A percentile compares a stretch with the other conserved stretches of the same genome.
phyloP scores from a whole-genome alignment of 805 yeast species.

The Wickerhamomyces tratensis region DNA sequence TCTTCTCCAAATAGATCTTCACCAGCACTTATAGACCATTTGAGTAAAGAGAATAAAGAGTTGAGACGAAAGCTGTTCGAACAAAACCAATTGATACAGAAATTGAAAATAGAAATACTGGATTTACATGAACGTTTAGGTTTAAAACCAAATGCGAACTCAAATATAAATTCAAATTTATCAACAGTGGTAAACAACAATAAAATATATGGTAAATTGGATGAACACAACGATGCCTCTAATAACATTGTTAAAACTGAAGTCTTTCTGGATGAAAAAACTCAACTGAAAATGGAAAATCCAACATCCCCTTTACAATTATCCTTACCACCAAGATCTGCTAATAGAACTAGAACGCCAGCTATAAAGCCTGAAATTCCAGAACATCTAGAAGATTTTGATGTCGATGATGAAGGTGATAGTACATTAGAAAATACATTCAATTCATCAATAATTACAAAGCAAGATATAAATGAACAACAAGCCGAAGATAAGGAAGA shows the following conservation, averaged over 20 bases:
- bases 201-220: too few species aligned
- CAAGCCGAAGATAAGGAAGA: too few species aligned
- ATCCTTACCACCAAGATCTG: slow-evolving; percentile 29
- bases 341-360: slow-evolving; percentile 18
- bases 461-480: too few species aligned
- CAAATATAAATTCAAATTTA: too few species aligned
- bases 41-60: slow-evolving; percentile 8
- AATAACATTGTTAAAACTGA: not conserved
- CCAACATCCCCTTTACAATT: not conserved
- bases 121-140: slow-evolving; percentile 3
- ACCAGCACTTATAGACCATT: slow-evolving; percentile 3
- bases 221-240: not conserved
- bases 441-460: too few species aligned
- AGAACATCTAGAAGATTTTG: too few species aligned
- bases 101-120: slow-evolving; percentile 9
- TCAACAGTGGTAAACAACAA: too few species aligned
- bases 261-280: too few species aligned
- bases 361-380: not conserved
- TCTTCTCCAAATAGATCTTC: slow-evolving; percentile 3
- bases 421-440: not conserved
- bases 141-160: too few species aligned
- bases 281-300: too few species aligned
- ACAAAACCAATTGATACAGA: slow-evolving; percentile 7
- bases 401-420: not conserved
- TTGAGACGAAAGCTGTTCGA: slow-evolving; percentile 9